Conservation (phyloP, 2,329 filamentous ascomycete genomes). For the Fusarium sp. region DNA sequence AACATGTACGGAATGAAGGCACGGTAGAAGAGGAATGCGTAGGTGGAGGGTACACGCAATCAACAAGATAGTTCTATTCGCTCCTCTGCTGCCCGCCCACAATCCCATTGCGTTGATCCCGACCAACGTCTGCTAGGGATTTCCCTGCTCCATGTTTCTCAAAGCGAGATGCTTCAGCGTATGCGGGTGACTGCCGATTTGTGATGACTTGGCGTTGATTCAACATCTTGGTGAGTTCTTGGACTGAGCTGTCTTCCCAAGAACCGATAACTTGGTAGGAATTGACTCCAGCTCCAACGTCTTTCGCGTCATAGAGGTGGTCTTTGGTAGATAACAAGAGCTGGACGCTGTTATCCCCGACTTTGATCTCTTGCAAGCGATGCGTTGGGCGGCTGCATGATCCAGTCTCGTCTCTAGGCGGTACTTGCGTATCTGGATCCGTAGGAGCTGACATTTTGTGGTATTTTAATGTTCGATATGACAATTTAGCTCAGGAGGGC, state of each 20-base stretch:
- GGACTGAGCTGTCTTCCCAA: slow-evolving; percentile 13
- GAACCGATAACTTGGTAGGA: slow-evolving; percentile 33
- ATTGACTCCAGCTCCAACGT: slow-evolving; percentile 8
- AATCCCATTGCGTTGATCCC: neutral
- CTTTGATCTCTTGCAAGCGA: slow-evolving; percentile 4
- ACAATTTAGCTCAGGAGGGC: no score
- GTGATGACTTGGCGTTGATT: neutral
- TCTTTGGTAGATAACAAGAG: slow-evolving; percentile 34
- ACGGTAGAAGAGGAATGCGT: neutral
- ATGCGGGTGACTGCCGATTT: neutral
- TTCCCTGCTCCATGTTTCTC: slow-evolving; percentile 3
- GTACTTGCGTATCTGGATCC: neutral
- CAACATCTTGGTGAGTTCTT: slow-evolving; percentile 3
- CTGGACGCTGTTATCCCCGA: slow-evolving; percentile 28
- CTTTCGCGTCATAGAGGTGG: slow-evolving; percentile 29
- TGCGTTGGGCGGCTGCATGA: neutral
- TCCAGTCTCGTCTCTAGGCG: neutral
- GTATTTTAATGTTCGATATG: neutral
- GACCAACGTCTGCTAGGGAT: neutral
- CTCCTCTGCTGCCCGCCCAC: neutral
- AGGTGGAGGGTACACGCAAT: neutral
- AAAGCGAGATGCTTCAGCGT: neutral
- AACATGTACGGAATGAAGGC: neutral
- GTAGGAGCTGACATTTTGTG: neutral
- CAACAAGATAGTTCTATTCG: neutral